A percentile compares a stretch with the other conserved stretches of the same genome.
Conservation (phyloP, 805 yeast species). For the Ogataea ramenticola region DNA sequence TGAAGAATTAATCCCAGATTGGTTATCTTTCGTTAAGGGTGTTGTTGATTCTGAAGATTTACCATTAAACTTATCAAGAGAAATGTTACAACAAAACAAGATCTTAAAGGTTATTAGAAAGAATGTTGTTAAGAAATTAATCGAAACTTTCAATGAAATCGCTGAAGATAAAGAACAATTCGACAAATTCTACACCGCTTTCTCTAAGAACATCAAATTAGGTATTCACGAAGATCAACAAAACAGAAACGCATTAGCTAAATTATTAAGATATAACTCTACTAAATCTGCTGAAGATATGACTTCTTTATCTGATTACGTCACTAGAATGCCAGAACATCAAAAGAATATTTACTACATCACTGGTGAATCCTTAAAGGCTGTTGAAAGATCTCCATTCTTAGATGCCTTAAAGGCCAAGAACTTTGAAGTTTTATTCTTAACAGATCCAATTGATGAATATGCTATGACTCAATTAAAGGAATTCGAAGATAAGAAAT, state of each 20-base stretch:
- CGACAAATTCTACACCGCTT: constrained; percentile 96
- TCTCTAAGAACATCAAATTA: constrained; percentile 95
- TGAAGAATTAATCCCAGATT: constrained; percentile 98
- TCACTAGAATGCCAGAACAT: constrained; percentile 99
- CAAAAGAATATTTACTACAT: constrained; percentile 99
- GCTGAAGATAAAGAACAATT: constrained; percentile 99
- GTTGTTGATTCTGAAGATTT: constrained; percentile 99
- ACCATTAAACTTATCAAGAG: constrained; percentile 99
- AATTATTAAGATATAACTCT: constrained; percentile 93
- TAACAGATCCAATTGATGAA: constrained; percentile 99
- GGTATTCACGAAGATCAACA: constrained; percentile 99
- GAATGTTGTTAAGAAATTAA: constrained; percentile 97
- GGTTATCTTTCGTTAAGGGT: constrained; percentile 97
- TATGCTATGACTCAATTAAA: constrained; percentile 98
- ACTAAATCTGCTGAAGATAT: constrained; percentile 91
- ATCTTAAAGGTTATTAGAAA: constrained; percentile 98
- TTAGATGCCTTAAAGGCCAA: constrained; percentile 97
- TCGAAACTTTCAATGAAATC: constrained; percentile 98
- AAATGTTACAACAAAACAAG: constrained; percentile 99
- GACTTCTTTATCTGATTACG: constrained; percentile 94
- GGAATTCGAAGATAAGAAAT: constrained; percentile 98
- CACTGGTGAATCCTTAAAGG: constrained; percentile 97
- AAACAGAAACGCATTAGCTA: constrained; percentile 93
- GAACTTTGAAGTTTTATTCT: constrained; percentile 95
- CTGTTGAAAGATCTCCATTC: constrained; percentile 99